phyloP scores from a whole-genome alignment of 2,329 filamentous ascomycete species.

The Nakataea oryzae region DNA sequence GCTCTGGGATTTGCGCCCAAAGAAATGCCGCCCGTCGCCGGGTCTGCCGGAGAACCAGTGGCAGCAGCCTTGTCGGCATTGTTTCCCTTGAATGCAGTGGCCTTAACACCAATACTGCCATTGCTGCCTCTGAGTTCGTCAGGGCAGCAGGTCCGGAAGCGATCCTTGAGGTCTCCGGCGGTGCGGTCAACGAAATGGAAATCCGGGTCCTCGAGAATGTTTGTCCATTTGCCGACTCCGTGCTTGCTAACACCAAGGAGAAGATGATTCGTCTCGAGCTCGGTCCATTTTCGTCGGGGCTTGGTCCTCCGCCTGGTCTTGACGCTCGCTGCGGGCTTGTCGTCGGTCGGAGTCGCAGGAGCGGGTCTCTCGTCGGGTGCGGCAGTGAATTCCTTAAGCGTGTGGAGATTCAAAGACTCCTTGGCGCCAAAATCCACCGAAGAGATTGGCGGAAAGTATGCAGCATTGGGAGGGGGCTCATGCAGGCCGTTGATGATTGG shows the following conservation, averaged over 20 bases:
- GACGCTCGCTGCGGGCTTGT: slow-evolving; percentile 13
- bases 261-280: slow-evolving; percentile 53
- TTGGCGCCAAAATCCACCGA: slow-evolving; percentile 43
- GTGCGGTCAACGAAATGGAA: slow-evolving; percentile 52
- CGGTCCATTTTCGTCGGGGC: slow-evolving; percentile 52
- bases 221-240: slow-evolving; percentile 56
- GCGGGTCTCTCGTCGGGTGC: neutral
- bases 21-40: slow-evolving; percentile 8
- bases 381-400: slow-evolving; percentile 28
- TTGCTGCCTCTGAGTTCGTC: slow-evolving; percentile 41
- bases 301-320: slow-evolving; percentile 45
- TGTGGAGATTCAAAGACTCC: slow-evolving; percentile 27
- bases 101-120: slow-evolving; percentile 11
- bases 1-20: slow-evolving; percentile 22
- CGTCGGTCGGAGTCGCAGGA: slow-evolving; percentile 17
- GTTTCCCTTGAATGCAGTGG: slow-evolving; percentile 1
- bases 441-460: slow-evolving; percentile 53
- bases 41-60: neutral
- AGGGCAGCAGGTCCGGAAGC: slow-evolving; percentile 56
- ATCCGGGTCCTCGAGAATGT: slow-evolving; percentile 48
- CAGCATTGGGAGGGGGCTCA: slow-evolving; percentile 49
- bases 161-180: slow-evolving; percentile 54
- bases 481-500: slow-evolving; percentile 56
- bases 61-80: neutral
- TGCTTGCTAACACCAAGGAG: slow-evolving; percentile 50